A percentile compares a stretch with the other conserved stretches of the same genome.
Conservation (phyloP, 73 alveolate species). For the Durusdinium trenchii region DNA sequence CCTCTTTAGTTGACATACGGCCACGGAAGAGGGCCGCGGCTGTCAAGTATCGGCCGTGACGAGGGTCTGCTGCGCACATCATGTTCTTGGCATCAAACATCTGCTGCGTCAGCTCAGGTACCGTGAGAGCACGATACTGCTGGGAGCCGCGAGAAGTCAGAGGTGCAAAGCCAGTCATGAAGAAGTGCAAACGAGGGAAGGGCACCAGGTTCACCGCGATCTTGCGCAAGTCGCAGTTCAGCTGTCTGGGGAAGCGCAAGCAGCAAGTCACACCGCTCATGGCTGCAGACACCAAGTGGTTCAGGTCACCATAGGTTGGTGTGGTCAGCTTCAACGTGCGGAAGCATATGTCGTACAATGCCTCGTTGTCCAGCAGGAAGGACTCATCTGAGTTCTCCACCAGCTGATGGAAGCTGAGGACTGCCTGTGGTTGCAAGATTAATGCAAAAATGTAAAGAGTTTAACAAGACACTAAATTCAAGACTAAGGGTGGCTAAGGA, state of each 20-base stretch:
- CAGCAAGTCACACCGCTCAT: conserved; percentile 99
- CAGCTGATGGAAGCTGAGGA: conserved; percentile 99
- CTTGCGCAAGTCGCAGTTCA: conserved; percentile 99
- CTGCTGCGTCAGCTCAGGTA: conserved; percentile 97
- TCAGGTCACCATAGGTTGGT: conserved; percentile 99
- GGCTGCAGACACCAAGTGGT: conserved; percentile 99
- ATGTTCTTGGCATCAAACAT: conserved; percentile 99
- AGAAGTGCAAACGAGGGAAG: conserved; percentile 99
- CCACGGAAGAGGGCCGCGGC: conserved; percentile 99
- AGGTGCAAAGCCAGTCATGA: conserved; percentile 99
- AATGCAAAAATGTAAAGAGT: background rate
- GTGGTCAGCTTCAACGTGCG: conserved; percentile 99
- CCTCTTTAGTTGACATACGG: conserved; percentile 98
- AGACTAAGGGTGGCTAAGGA: no score
- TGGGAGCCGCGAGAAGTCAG: conserved; percentile 99
- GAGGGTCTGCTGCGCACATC: conserved; percentile 86
- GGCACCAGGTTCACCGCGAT: conserved; percentile 99
- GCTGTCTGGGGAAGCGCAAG: conserved; percentile 99
- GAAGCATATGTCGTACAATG: conserved; percentile 99
- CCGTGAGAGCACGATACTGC: conserved; percentile 99
- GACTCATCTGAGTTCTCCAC: conserved; percentile 97
- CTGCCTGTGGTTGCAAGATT: conserved; percentile 99
- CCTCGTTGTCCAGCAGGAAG: conserved; percentile 99
- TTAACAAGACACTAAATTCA: background rate
- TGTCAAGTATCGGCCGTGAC: conserved; percentile 98